Evolutionary conservation across 2,329 filamentous ascomycete species (phyloP), one percentile per base, ranked within the genome.

Genomic region (Macrophomina tecta): DNA sequence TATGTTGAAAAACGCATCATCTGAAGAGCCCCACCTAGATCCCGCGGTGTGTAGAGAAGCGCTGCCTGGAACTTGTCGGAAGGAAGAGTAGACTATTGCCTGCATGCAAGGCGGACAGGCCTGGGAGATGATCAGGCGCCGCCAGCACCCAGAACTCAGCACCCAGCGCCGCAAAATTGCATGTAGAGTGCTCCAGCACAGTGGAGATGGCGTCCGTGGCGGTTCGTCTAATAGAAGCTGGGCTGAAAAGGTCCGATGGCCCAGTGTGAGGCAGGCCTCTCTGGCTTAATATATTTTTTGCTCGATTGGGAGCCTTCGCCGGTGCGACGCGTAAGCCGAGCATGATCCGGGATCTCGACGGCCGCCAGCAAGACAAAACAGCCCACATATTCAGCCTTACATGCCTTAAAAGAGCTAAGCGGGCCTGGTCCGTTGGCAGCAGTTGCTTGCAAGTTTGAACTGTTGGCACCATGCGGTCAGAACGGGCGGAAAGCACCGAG

Each of bases 281-380:
- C 58, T 62, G 58, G n/a, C 58, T 62, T 48, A 62, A 62, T 62
- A 62, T 62, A 62, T 62, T 36, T 28, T 8, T 16, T 30, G 46
- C 58, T 62, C 42, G 28, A 49, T 62, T 49, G 2, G 58, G 58
- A 38, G 42, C n/a, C 30, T 62, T 40, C 58, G 58, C 58, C 58
- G 58, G n/a, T 9, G 46, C 46, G 58, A 62, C 58, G 58, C 58
- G 58, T 62, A 49, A 62, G 42, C 58, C 58, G 42, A 46, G 42
- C 42, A 61, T 48, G 48, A 61, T 61, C 56, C 56, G 56, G 56
- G 6, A 45, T 38, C 34, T 30, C 16, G n/a, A 36, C n/a, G 18
- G 34, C 30, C 42, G n/a, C 30, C n/a, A 28, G 36, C 30, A 34
- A 16, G 56, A 48, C 28, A 8, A 48, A 45, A 23, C 28, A 36